phyloP scores from a whole-genome alignment of 352 stramenopile species.

The Pythium chondricola region DNA sequence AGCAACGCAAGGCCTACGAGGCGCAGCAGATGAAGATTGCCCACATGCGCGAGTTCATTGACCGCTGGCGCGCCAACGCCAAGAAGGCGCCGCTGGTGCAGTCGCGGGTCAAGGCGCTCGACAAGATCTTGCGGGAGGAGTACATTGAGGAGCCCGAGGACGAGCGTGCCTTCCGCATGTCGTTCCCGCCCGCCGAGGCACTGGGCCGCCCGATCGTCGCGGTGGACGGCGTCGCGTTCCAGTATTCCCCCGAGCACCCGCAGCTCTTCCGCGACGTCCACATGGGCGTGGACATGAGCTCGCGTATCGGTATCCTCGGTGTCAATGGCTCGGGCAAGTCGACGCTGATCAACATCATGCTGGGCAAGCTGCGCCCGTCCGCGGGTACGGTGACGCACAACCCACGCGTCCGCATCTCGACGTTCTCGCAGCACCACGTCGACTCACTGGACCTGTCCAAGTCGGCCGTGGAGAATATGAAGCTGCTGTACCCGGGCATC shows the following conservation, averaged over 20 bases:
- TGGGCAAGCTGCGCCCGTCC: constrained; percentile 88
- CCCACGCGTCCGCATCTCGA: constrained; percentile 89
- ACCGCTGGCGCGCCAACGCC: constrained; percentile 45
- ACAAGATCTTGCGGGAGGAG: constrained; percentile 84
- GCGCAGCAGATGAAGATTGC: constrained; percentile 85
- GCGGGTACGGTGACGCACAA: constrained; percentile 88
- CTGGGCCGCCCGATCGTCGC: constrained; percentile 94
- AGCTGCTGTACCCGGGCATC: constrained; percentile 84
- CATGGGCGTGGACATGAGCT: constrained; percentile 96
- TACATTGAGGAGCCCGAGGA: constrained; percentile 91
- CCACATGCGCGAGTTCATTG: constrained; percentile 92
- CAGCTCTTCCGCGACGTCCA: constrained; percentile 88
- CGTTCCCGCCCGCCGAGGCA: constrained; percentile 92
- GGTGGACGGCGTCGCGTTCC: constrained; percentile 86
- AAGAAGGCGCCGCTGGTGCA: constrained; percentile 93
- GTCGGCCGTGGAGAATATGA: constrained; percentile 87
- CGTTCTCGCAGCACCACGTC: constrained; percentile 96
- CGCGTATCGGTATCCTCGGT: constrained; percentile 90
- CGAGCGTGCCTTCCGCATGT: constrained; percentile 92
- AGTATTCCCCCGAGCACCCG: constrained; percentile 49
- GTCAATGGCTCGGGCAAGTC: constrained; percentile 93
- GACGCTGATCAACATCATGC: constrained; percentile 96
- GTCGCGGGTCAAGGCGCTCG: constrained; percentile 92
- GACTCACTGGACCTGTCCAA: constrained; percentile 93
- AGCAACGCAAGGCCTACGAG: constrained; percentile 89